Evolutionary conservation across 805 yeast genomes (phyloP), one percentile per base, ranked within the genome.

Genomic region (Saccharomycopsis sp.): DNA sequence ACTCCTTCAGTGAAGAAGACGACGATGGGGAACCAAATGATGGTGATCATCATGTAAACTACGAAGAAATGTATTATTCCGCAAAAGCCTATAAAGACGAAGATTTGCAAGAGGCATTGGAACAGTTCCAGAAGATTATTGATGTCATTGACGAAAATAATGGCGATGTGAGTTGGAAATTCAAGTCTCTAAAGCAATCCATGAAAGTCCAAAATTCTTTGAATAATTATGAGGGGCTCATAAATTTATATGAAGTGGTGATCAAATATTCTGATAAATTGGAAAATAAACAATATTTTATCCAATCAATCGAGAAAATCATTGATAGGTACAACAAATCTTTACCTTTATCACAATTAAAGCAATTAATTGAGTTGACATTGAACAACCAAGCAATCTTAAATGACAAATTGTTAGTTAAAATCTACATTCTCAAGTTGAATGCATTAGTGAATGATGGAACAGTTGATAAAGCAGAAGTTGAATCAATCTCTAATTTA

Each of bases 171-270:
- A 21, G 4, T 13, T 66, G 67, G 67, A 44, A 56, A 2, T 66
- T 65, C 48, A 64, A 62, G 39, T 52, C 68, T 4, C 50, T 48
- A 39, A 67, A 67, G 46, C 72, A 67, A 45, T 52, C 60, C 21
- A 61, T 66, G 34, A 67, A 67, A 48, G 50, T 66, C 21, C 21
- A 17, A 6, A 15, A 17, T 15, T 5, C 20, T 31, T 8, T 31
- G 21, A 17, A 17, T 15, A 15, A 8, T 5, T 51, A 64, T 25
- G 43, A 51, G 25, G 32, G 42, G n/a, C 42, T 64, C 13, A 45
- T 61, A 17, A 31, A 18, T 3, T 36, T 60, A 17, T 39, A 52
- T 32, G 58, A 56, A 38, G 47, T 49, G 40, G 57, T 58, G 47
- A n/a, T 64, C 13, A 45, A 60, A 17, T 31, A 18, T 3, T 36